Evolutionary conservation across 1,284 basidiomycete genomes (phyloP).

Genomic region (Kalmanozyma brasiliensis): DNA sequence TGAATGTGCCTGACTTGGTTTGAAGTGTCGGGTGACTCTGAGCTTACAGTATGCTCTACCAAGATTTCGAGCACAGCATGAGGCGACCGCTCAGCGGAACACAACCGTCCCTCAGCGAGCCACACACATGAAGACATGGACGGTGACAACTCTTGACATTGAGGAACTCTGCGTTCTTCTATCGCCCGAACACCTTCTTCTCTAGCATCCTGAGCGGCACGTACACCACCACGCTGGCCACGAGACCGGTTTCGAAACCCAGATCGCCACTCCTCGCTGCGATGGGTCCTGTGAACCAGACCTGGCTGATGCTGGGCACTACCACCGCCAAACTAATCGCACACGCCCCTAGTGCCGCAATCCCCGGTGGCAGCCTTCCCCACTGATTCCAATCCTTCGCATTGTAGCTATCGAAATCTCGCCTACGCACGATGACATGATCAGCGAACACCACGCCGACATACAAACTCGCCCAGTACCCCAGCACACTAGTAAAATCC

Average conservation of each 20-base stretch:
- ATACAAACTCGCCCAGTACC: slow-evolving; percentile 77
- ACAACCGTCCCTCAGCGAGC: no score
- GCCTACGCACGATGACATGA: slow-evolving; percentile 73
- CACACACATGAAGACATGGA: no score
- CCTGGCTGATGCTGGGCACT: slow-evolving; percentile 66
- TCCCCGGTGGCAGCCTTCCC: slow-evolving; percentile 72
- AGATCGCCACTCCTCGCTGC: slow-evolving; percentile 65
- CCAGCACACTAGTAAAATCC: slow-evolving; percentile 72
- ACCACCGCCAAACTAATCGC: slow-evolving; percentile 59
- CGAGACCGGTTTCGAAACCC: slow-evolving; percentile 68
- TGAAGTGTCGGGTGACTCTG: no score
- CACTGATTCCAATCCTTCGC: slow-evolving; percentile 73
- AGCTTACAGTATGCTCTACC: no score
- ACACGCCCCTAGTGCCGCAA: slow-evolving; percentile 70
- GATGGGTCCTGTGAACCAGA: slow-evolving; percentile 63
- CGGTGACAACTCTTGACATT: no score
- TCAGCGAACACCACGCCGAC: slow-evolving; percentile 74
- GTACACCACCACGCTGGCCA: slow-evolving; percentile 61
- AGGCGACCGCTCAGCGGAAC: no score
- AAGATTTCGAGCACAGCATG: no score
- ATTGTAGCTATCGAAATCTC: slow-evolving; percentile 72
- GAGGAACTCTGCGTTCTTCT: neutral
- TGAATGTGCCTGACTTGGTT: no score
- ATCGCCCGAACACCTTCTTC: slow-evolving; percentile 50
- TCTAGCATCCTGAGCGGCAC: slow-evolving; percentile 62